Conservation (phyloP, 306 rosid genomes). For the Macrotyloma uniflorum region DNA sequence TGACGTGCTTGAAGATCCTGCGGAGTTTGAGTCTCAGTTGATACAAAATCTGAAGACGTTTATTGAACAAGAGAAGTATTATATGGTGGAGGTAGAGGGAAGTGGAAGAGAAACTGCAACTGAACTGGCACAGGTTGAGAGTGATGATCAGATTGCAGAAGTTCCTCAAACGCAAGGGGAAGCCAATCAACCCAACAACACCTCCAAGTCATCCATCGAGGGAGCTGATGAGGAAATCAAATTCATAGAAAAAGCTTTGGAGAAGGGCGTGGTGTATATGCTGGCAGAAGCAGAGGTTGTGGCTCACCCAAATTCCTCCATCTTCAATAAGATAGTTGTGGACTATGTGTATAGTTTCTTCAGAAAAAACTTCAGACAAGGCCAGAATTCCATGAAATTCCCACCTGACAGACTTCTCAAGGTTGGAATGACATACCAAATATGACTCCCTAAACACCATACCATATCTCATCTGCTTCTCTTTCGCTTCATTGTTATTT, state of each 20-base stretch:
- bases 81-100: background rate
- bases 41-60: background rate
- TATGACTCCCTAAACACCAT: too few relatives aligned
- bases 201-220: conserved; percentile 36
- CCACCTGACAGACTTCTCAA: conserved; percentile 64
- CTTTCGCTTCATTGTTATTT: too few relatives aligned
- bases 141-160: too few relatives aligned
- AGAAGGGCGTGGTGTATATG: conserved; percentile 73
- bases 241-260: conserved; percentile 60
- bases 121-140: too few relatives aligned
- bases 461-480: too few relatives aligned
- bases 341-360: conserved; percentile 64
- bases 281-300: conserved; percentile 76
- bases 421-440: conserved; percentile 62
- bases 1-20: background rate
- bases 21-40: background rate
- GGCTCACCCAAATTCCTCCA: conserved; percentile 63
- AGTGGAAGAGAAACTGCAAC: background rate
- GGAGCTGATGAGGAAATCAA: conserved; percentile 59
- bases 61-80: background rate
- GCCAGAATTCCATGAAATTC: conserved; percentile 52
- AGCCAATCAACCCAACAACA: conserved; percentile 9
- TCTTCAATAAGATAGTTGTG: conserved; percentile 66
- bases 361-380: conserved; percentile 74
- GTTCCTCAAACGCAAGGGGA: too few relatives aligned